A percentile compares a stretch with the other conserved stretches of the same genome.
Conservation (phyloP, 306 rosid genomes). For the Lupinus albus region DNA sequence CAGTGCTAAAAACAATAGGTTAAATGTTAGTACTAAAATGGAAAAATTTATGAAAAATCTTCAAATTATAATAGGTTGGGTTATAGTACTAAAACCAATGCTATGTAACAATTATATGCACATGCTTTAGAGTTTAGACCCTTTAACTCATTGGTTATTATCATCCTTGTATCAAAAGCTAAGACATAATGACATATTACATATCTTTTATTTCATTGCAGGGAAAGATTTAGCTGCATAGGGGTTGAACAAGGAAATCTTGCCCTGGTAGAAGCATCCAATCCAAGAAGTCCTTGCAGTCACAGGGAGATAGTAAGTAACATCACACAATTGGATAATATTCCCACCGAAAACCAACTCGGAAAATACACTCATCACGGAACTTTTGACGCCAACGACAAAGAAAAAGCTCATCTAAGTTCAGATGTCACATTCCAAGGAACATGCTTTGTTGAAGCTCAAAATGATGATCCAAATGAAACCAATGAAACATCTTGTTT, state of each 20-base stretch:
- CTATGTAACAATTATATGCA: neutral
- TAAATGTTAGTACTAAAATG: too few species aligned
- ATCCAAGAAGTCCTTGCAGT: slow-evolving; percentile 14
- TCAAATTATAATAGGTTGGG: too few species aligned
- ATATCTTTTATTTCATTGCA: slow-evolving; percentile 44
- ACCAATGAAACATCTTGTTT: slow-evolving; percentile 25
- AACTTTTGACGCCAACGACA: neutral
- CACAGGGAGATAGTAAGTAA: slow-evolving; percentile 26
- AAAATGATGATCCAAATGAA: slow-evolving; percentile 41
- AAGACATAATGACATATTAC: neutral
- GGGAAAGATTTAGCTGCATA: slow-evolving; percentile 59
- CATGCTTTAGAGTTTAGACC: too few species aligned
- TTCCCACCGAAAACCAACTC: slow-evolving; percentile 24
- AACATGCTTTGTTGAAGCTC: slow-evolving; percentile 36
- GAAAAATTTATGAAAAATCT: too few species aligned
- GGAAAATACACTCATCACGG: slow-evolving; percentile 7
- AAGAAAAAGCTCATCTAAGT: slow-evolving; percentile 32
- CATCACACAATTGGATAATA: slow-evolving; percentile 12
- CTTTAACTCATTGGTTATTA: too few species aligned
- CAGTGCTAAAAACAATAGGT: too few species aligned
- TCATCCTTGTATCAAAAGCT: neutral
- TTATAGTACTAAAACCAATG: neutral
- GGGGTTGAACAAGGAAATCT: slow-evolving; percentile 35
- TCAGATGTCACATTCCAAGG: slow-evolving; percentile 28
- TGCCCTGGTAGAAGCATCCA: slow-evolving; percentile 22